Percentiles rank a stretch among this genome's conserved stretches.
Conservation (phyloP, 2,329 filamentous ascomycete species). For the Plectosphaerella cucumerina region DNA sequence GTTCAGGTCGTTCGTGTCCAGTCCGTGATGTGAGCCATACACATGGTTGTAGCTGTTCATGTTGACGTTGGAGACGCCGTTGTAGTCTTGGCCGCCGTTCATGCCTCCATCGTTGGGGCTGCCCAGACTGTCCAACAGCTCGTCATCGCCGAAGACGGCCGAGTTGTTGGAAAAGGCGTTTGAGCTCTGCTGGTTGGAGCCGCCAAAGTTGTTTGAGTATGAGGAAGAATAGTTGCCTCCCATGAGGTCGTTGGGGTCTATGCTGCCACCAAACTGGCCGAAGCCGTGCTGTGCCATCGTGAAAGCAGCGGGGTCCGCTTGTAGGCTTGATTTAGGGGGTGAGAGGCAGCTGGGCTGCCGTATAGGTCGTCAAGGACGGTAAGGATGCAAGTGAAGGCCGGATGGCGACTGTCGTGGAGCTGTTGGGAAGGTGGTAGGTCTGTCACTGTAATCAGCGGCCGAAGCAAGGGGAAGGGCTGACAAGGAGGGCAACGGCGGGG, state of each 20-base stretch:
- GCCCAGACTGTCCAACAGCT: slow-evolving; percentile 71
- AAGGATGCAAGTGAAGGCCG: too few relatives aligned
- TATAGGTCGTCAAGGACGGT: too few relatives aligned
- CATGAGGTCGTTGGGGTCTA: slow-evolving; percentile 82
- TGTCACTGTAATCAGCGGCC: too few relatives aligned
- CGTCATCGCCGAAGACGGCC: slow-evolving; percentile 81
- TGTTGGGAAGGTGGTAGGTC: too few relatives aligned
- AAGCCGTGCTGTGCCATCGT: slow-evolving; percentile 55
- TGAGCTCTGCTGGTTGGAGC: slow-evolving; percentile 50
- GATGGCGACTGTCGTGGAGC: too few relatives aligned
- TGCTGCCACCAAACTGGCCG: slow-evolving; percentile 53
- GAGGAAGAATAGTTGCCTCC: slow-evolving; percentile 63
- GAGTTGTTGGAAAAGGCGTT: slow-evolving; percentile 74
- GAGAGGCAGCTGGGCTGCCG: too few relatives aligned
- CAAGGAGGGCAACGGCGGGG: too few relatives aligned
- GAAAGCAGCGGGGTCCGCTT: slow-evolving; percentile 1
- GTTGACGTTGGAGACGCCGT: slow-evolving; percentile 48
- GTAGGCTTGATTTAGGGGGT: too few relatives aligned
- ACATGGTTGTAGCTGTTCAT: slow-evolving; percentile 54
- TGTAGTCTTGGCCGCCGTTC: slow-evolving; percentile 52
- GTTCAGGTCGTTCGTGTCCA: slow-evolving; percentile 67
- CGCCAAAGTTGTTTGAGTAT: slow-evolving; percentile 51
- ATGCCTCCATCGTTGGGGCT: slow-evolving; percentile 50
- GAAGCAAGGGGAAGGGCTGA: too few relatives aligned
- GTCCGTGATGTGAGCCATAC: slow-evolving; percentile 53